Percentiles rank a stretch among this genome's conserved stretches.
These are phyloP conservation scores for Salvia miltiorrhiza DNA, from an alignment of 257 asterid genomes.

Conservation along the genomic window DNA sequence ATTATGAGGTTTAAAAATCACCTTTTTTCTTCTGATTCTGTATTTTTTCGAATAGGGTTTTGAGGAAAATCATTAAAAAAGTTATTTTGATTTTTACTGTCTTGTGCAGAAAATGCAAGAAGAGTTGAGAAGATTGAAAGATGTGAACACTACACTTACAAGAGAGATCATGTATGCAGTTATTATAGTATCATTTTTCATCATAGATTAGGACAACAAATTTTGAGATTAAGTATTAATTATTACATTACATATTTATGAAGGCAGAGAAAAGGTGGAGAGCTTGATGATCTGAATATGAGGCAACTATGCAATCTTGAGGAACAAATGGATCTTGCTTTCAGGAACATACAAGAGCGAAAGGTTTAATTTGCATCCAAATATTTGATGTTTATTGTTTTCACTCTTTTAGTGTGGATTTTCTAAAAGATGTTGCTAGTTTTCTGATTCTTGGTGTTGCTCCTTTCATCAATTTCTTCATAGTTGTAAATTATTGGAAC, in stretches of 20 bases:
- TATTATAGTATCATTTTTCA: background rate
- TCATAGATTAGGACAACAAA: background rate
- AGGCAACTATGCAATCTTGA: constrained; percentile 18
- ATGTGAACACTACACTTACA: constrained; percentile 36
- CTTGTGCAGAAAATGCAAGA: constrained; percentile 51
- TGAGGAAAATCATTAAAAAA: background rate
- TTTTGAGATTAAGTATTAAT: background rate
- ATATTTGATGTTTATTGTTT: background rate
- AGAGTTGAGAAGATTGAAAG: constrained; percentile 39
- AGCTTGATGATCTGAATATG: constrained; percentile 13
- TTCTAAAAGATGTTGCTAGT: background rate
- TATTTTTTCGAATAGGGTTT: background rate
- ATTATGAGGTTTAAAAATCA: constrained; percentile 38
- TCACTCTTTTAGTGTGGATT: background rate
- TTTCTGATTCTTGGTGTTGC: background rate
- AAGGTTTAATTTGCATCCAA: constrained; percentile 18
- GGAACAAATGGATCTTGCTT: background rate
- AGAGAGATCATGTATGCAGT: constrained; percentile 40
- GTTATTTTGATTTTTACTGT: background rate
- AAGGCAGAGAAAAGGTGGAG: constrained; percentile 10
- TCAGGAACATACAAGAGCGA: background rate
- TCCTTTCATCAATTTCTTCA: background rate
- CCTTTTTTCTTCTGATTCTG: background rate
- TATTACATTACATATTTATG: background rate
- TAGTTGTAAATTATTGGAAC: background rate